These are phyloP conservation scores for Pyrus bretschneideri DNA, from an alignment of 306 rosid species.

Conservation along the genomic window DNA sequence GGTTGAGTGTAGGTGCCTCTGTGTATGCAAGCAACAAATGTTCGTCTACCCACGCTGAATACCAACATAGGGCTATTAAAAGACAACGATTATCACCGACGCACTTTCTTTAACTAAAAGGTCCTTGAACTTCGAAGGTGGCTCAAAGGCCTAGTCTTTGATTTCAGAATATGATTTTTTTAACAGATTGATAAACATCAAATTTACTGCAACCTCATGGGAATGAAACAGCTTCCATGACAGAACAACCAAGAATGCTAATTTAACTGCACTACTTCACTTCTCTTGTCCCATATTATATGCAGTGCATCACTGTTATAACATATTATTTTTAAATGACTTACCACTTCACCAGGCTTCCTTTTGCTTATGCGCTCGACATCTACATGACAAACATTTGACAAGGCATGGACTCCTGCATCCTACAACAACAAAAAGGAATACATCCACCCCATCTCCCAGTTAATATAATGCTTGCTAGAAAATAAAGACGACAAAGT, in stretches of 20 bases:
- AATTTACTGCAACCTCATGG: neutral
- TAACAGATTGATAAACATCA: neutral
- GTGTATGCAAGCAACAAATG: neutral
- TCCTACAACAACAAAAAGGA: slow-evolving; percentile 44
- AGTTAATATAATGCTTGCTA: neutral
- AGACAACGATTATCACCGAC: neutral
- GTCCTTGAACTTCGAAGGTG: neutral
- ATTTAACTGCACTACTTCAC: neutral
- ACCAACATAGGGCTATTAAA: neutral
- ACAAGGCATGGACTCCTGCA: slow-evolving; percentile 96
- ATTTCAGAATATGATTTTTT: neutral
- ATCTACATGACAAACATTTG: slow-evolving; percentile 88
- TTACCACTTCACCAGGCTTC: slow-evolving; percentile 89
- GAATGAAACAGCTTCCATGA: neutral
- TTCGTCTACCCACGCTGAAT: neutral
- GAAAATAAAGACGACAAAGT: neutral
- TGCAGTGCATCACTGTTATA: neutral
- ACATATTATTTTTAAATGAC: neutral
- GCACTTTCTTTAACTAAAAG: neutral
- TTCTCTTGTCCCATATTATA: neutral
- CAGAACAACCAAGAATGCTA: neutral
- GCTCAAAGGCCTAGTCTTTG: neutral
- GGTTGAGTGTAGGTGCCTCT: neutral
- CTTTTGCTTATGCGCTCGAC: slow-evolving; percentile 85
- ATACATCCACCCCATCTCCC: neutral